Base-by-base conservation (phyloP, 495 filamentous ascomycete genomes). In the Neurospora sublineolata region DNA sequence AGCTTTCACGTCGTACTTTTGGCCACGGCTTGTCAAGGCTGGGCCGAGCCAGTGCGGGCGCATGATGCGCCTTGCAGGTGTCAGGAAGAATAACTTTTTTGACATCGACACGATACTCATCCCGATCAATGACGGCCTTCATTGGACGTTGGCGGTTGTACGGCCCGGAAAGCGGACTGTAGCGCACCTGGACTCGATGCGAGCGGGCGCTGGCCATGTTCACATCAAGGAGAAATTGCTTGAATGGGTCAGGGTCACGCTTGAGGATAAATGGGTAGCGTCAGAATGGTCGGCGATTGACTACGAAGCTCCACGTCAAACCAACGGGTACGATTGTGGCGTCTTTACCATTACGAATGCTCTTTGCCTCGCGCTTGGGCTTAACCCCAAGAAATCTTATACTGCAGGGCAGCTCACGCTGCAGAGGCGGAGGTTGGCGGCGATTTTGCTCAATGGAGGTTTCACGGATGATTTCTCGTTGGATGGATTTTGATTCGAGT, bases 251-350 rank as follows among this genome's bases (percentile, higher is more conserved):
- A 76, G 78, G 30, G 80, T 79, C 37, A 87, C 90, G 72, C 81
- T 96, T 12, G 87, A 86, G 4, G 73, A 81, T 0, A 76, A 80
- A 16, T 94, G 86, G 72, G 79, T 83, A 9, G 85, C 85, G 23
- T 79, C 79, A 0, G 90, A 95, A 39, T 96, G 93, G 93, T 79
- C 74, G 2, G 78, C 84, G 0, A 79, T 87, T 3, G 77, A 83
- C 2, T 80, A 82, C 8, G 79, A 76, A 0, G 79, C 79, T 6
- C 88, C 89, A 0, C 77, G 75, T 9, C 93, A 97, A 74, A 81
- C 81, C 67, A 96, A 96, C 75, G 86, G 86, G 1, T 88, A 82
- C 72, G 93, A 97, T 76, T 97, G 93, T 72, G 93, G 93, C 7
- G 90, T 93, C 3, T 96, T 94, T 75, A 85, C 89, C 5, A 86